phyloP scores from a whole-genome alignment of 495 filamentous ascomycete genomes.

The Hypoxylon cercidicola region DNA sequence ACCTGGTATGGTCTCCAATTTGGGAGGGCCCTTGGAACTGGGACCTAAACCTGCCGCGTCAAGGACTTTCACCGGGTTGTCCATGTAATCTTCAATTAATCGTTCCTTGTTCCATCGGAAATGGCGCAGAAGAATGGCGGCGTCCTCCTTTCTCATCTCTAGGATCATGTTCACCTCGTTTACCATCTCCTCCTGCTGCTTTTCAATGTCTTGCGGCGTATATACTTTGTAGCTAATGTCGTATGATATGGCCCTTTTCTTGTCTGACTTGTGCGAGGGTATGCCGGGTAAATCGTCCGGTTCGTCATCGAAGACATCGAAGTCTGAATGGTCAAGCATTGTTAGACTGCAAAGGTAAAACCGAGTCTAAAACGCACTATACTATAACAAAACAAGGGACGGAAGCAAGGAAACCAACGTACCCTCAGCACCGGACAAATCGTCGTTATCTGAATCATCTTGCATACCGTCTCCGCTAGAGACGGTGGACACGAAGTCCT shows the following conservation, averaged over 20 bases:
- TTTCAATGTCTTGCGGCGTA: conserved; percentile 80
- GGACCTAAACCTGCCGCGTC: conserved; percentile 86
- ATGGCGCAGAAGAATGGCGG: conserved; percentile 87
- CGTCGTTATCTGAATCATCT: conserved; percentile 78
- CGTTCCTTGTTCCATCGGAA: conserved; percentile 96
- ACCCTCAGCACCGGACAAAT: conserved; percentile 81
- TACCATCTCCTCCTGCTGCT: conserved; percentile 83
- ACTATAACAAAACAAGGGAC: neutral
- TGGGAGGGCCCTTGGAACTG: conserved; percentile 68
- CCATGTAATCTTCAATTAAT: conserved; percentile 95
- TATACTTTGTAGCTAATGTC: conserved; percentile 87
- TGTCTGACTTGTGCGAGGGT: conserved; percentile 77
- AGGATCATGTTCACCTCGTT: conserved; percentile 90
- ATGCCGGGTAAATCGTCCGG: conserved; percentile 79
- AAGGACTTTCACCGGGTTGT: conserved; percentile 76
- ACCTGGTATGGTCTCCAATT: conserved; percentile 73
- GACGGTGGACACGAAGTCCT: conserved; percentile 89
- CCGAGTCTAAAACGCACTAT: too few species aligned
- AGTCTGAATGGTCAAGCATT: conserved; percentile 59
- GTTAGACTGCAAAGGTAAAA: neutral
- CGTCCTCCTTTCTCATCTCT: conserved; percentile 84
- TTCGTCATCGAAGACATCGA: conserved; percentile 74
- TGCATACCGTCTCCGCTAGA: conserved; percentile 81
- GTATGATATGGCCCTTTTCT: conserved; percentile 76
- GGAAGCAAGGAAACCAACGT: conserved; percentile 42